Conservation (phyloP, 2,329 filamentous ascomycete species). For the Didymella pomorum region DNA sequence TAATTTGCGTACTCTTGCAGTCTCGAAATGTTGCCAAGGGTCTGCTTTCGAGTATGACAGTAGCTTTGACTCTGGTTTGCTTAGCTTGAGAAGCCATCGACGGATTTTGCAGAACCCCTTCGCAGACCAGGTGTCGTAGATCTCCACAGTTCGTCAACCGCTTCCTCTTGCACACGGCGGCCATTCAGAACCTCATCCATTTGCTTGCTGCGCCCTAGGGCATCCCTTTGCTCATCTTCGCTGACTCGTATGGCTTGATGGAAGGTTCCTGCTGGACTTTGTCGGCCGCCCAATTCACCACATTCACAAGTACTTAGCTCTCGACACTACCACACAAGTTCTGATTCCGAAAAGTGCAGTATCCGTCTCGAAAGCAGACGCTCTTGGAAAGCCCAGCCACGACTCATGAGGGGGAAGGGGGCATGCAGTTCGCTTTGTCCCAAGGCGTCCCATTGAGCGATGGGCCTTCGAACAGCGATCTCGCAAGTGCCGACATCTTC, state of each 20-base stretch:
- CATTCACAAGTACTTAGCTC: constrained; percentile 27
- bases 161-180: neutral
- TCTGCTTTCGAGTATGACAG: neutral
- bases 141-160: neutral
- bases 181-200: neutral
- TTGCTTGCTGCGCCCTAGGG: neutral
- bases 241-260: neutral
- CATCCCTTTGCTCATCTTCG: neutral
- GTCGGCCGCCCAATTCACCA: constrained; percentile 15
- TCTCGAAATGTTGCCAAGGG: neutral
- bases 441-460: too few species aligned
- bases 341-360: constrained; percentile 20
- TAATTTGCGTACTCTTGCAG: constrained; percentile 19
- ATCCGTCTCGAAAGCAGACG: constrained; percentile 10
- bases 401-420: constrained; percentile 20
- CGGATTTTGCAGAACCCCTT: neutral
- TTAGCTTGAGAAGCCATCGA: neutral
- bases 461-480: too few species aligned
- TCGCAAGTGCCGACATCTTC: too few species aligned
- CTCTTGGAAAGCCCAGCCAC: constrained; percentile 22
- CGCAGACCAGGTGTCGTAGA: neutral
- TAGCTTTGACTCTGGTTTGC: neutral
- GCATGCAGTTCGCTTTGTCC: neutral
- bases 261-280: neutral
- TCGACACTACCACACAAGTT: constrained; percentile 30